These are phyloP conservation scores for Uronychia binucleata DNA, from an alignment of 73 alveolate species.

Conservation along the genomic window DNA sequence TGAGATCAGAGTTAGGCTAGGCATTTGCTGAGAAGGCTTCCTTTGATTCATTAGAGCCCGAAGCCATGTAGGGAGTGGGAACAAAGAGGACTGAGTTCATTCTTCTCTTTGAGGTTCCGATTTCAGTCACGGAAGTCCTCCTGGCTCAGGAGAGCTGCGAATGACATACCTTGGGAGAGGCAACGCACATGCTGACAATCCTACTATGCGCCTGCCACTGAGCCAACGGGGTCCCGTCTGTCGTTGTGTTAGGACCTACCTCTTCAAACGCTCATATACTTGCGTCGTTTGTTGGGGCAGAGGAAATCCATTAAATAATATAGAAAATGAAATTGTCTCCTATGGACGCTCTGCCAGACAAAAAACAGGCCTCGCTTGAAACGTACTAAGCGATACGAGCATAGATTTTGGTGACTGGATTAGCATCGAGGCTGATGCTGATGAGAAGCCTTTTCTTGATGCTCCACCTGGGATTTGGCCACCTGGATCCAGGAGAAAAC, in stretches of 20 bases:
- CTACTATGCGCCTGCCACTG: background rate
- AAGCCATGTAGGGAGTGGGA: background rate
- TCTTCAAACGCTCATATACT: background rate
- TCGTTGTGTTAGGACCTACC: background rate
- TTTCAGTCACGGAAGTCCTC: background rate
- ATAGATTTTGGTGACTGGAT: no score
- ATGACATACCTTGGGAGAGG: background rate
- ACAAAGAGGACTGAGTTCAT: background rate
- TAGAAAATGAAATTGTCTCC: background rate
- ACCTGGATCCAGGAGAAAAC: no score
- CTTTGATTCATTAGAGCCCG: background rate
- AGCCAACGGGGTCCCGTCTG: background rate
- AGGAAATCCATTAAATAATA: background rate
- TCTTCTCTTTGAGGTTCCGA: background rate
- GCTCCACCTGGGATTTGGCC: no score
- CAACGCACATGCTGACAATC: background rate
- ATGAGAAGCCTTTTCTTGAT: no score
- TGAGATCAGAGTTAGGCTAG: background rate
- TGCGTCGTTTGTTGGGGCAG: background rate
- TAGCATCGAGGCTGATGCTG: no score
- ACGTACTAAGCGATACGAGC: no score
- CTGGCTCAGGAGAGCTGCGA: background rate
- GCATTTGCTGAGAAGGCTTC: background rate
- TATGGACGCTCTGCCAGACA: no score
- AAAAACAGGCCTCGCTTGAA: no score